Base-by-base conservation (phyloP, 2,329 filamentous ascomycete genomes). In the Hypoxylon sp. region DNA sequence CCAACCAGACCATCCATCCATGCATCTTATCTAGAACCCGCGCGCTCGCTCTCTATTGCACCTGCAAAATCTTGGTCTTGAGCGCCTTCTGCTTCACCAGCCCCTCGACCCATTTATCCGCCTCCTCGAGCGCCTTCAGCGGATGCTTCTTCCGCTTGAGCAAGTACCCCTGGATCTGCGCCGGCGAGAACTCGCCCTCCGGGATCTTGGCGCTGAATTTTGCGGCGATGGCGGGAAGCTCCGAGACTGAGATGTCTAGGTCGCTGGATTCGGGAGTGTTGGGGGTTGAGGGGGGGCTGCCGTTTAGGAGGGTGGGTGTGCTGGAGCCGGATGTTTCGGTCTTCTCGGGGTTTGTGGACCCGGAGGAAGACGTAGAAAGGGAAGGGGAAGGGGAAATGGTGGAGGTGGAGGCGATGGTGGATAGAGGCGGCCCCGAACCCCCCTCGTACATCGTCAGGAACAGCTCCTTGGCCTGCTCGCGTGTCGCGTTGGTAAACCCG, bases 91-190 rank as follows among this genome's bases (percentile, higher is more conserved):
- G 85, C 74, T 79, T 80, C 34, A 84, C 51, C 67, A 84, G 79
- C 1, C 81, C 84, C 61, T 83, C 80, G 1, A 89, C 85, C 88
- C 88, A 90, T 5, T 71, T 78, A 1, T 80, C 79, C 1, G 84
- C 84, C 73, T 89, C 86, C 19, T 80, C 78, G 34, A 89, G 74
- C 1, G 89, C 89, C 71, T 82, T 81, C 9, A 80, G 79, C 5
- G 89, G 88, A 36, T 83, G 81, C 79, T 85, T 86, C 79, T 90
- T 91, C 46, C 87, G 80, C 77, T 88, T 89, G 49, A 91, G 79
- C 63, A 91, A 73, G 75, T 89, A 91, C 0, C 88, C 89, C 75
- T 91, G 89, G 45, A 91, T 86, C 76, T 90, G 86, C 0, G 89
- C 89, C 0, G 89, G 88, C 45, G 74, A 77, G 57, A 79, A 78